A percentile compares a stretch with the other conserved stretches of the same genome.
phyloP scores from a whole-genome alignment of 208 protist species.

The Crithidia sp. region DNA sequence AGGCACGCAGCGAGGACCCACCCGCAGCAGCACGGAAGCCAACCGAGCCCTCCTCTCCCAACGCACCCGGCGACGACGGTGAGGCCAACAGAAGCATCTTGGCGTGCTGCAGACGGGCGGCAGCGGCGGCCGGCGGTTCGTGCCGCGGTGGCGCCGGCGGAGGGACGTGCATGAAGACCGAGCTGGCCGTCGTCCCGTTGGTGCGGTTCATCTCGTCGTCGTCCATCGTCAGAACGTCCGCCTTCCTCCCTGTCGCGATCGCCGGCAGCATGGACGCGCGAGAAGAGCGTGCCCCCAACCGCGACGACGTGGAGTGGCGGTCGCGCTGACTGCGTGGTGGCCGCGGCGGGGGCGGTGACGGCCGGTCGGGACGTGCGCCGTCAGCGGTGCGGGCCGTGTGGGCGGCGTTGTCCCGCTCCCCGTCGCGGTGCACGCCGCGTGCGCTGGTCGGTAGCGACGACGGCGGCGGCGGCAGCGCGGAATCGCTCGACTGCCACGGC shows the following conservation, averaged over 20 bases:
- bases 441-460: slow-evolving; percentile 15
- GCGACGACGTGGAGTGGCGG: background rate
- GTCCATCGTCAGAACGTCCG: background rate
- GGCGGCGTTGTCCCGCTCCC: background rate
- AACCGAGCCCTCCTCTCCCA: background rate
- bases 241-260: background rate
- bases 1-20: background rate
- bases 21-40: background rate
- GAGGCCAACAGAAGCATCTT: slow-evolving; percentile 39
- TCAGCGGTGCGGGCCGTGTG: background rate
- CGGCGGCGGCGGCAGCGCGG: slow-evolving; percentile 1
- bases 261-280: slow-evolving; percentile 9
- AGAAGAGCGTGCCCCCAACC: background rate
- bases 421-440: background rate
- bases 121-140: background rate
- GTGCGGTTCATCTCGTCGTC: slow-evolving; percentile 13
- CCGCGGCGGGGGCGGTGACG: background rate
- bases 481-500: slow-evolving; percentile 4
- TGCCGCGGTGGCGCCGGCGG: background rate
- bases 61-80: slow-evolving; percentile 1
- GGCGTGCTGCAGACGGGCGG: slow-evolving; percentile 18
- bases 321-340: background rate
- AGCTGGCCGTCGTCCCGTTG: background rate
- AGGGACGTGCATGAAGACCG: slow-evolving; percentile 21
- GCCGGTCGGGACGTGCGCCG: background rate